phyloP scores from a whole-genome alignment of 208 protist species.

The Naegleria gruberi region DNA sequence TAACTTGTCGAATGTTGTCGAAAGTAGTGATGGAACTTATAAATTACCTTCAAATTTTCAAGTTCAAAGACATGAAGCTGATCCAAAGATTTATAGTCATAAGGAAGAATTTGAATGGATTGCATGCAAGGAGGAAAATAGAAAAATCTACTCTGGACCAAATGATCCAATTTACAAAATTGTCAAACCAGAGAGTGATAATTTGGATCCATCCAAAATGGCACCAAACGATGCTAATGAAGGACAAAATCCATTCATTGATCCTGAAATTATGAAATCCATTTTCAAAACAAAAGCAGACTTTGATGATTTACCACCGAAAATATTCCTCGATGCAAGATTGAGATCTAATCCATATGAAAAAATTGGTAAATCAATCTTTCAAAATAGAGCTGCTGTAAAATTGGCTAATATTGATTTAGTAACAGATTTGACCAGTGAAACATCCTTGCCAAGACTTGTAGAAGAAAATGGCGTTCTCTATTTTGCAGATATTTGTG shows the following conservation, averaged over 20 bases:
- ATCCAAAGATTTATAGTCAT: background rate
- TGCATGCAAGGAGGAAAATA: background rate
- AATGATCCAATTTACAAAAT: background rate
- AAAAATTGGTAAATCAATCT: constrained; percentile 1
- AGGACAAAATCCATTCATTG: background rate
- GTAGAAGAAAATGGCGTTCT: background rate
- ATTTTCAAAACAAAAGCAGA: background rate
- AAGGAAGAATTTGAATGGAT: background rate
- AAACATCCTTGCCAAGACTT: background rate
- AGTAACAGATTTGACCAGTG: background rate
- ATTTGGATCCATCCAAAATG: background rate
- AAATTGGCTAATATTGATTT: constrained; percentile 18
- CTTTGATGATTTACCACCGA: background rate
- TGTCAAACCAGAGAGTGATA: background rate
- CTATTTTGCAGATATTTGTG: constrained; percentile 25
- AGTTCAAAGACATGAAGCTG: background rate
- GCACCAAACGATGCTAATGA: background rate
- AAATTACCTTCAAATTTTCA: background rate
- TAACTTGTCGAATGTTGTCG: background rate
- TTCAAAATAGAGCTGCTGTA: constrained; percentile 14
- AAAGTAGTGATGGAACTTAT: background rate
- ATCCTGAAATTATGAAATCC: background rate
- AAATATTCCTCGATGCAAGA: background rate
- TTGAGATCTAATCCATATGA: constrained; percentile 5
- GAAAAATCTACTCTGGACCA: background rate